These are phyloP conservation scores for Macrophomina pseudophaseolina DNA, from an alignment of 2,329 filamentous ascomycete species.

Conservation along the genomic window DNA sequence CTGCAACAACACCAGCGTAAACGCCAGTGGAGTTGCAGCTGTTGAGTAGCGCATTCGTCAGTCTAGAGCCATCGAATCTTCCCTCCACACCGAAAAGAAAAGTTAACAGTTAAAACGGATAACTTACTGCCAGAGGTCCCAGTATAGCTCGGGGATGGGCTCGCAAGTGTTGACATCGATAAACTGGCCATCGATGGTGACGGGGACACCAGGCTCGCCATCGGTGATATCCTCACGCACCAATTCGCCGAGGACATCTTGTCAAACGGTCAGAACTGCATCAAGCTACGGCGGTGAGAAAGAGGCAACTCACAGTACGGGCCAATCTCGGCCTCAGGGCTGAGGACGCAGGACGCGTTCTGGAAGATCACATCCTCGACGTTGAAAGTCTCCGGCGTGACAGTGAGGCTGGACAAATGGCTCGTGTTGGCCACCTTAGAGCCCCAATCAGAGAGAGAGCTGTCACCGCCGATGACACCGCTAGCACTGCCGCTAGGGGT, in stretches of 20 bases:
- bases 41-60: too few relatives aligned
- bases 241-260: conserved; percentile 56
- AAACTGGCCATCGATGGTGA: conserved; percentile 59
- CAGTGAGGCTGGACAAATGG: conserved; percentile 8
- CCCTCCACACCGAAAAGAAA: too few relatives aligned
- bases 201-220: conserved; percentile 54
- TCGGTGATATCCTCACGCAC: conserved; percentile 57
- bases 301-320: conserved; percentile 31
- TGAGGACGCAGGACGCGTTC: conserved; percentile 42
- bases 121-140: conserved; percentile 58
- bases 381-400: background rate
- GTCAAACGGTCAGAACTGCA: background rate
- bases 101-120: background rate
- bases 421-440: conserved; percentile 13
- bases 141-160: conserved; percentile 53
- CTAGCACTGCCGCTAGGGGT: conserved; percentile 10
- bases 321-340: conserved; percentile 39
- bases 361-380: conserved; percentile 36
- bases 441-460: background rate
- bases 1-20: conserved; percentile 51
- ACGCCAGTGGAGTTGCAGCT: conserved; percentile 48
- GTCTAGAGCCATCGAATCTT: too few relatives aligned
- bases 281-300: too few relatives aligned
- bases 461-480: background rate
- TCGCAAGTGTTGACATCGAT: conserved; percentile 61